Percentiles rank a stretch among this genome's conserved stretches.
phyloP scores from a whole-genome alignment of 2,329 filamentous ascomycete species.

The Pestalotiopsis sp. region DNA sequence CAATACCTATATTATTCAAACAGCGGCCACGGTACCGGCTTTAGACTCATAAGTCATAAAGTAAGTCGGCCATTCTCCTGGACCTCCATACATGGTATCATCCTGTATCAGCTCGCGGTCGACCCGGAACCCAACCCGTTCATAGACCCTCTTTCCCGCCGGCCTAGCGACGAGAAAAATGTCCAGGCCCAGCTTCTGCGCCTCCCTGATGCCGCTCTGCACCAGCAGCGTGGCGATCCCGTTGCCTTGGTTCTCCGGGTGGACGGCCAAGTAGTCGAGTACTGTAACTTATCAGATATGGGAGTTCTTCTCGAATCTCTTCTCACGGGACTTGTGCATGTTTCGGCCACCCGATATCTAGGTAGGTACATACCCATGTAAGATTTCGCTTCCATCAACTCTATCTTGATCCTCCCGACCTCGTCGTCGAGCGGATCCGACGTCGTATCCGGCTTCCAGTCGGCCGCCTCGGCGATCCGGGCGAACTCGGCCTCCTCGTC shows the following conservation, averaged over 20 bases:
- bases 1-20: no score
- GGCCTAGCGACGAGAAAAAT: conserved; percentile 25
- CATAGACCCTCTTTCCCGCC: conserved; percentile 22
- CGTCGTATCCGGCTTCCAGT: background rate
- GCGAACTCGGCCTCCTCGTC: conserved; percentile 7
- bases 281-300: conserved; percentile 10
- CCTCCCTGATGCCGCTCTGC: conserved; percentile 23
- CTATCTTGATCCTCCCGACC: background rate
- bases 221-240: conserved; percentile 26
- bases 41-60: conserved; percentile 12
- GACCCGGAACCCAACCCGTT: conserved; percentile 23
- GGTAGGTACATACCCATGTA: conserved; percentile 2
- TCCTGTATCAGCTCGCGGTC: conserved; percentile 25
- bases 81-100: conserved; percentile 20
- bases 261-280: conserved; percentile 29
- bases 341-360: no score
- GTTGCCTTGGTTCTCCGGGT: conserved; percentile 27
- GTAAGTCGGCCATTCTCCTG: conserved; percentile 16
- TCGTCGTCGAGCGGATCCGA: background rate
- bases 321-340: no score
- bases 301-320: background rate
- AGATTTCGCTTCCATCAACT: conserved; percentile 1
- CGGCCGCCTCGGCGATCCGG: conserved; percentile 1
- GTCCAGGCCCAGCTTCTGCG: conserved; percentile 23
- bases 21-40: no score